These are phyloP conservation scores for Dichomitus squalens DNA, from an alignment of 1,284 basidiomycete genomes.

Conservation along the genomic window DNA sequence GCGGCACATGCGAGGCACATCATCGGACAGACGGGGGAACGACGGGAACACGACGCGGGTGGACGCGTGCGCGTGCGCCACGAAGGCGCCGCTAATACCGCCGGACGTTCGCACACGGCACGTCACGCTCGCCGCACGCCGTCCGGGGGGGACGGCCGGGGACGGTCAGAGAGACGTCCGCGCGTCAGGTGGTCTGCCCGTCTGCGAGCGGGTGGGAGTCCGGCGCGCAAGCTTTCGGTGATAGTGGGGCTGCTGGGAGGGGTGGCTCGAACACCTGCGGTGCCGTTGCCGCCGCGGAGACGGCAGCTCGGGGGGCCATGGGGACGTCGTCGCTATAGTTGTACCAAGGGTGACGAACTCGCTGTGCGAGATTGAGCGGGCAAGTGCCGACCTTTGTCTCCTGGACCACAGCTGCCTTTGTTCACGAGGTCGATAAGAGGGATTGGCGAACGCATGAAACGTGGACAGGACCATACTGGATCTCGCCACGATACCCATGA, in stretches of 20 bases:
- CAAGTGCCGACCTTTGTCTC: no score
- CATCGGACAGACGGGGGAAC: neutral
- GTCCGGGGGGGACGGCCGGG: neutral
- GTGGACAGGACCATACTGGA: no score
- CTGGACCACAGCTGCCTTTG: no score
- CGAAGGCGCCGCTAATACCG: neutral
- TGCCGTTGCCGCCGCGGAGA: no score
- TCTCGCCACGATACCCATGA: no score
- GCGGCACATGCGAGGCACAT: neutral
- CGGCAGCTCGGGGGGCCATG: no score
- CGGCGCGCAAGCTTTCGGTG: neutral
- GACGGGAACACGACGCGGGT: neutral
- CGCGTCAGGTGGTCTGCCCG: neutral
- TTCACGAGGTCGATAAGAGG: no score
- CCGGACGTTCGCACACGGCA: neutral
- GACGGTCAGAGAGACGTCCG: neutral
- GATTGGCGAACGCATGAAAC: no score
- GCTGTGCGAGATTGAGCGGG: no score
- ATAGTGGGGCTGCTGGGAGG: neutral
- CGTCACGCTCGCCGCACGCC: neutral
- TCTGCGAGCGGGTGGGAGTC: neutral
- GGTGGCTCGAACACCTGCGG: no score
- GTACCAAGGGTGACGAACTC: no score
- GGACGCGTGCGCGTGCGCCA: neutral
- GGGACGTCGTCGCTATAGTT: no score